A percentile compares a stretch with the other conserved stretches of the same genome.
These are phyloP conservation scores for Lathyrus oleraceus DNA, from an alignment of 306 rosid species.

Conservation along the genomic window DNA sequence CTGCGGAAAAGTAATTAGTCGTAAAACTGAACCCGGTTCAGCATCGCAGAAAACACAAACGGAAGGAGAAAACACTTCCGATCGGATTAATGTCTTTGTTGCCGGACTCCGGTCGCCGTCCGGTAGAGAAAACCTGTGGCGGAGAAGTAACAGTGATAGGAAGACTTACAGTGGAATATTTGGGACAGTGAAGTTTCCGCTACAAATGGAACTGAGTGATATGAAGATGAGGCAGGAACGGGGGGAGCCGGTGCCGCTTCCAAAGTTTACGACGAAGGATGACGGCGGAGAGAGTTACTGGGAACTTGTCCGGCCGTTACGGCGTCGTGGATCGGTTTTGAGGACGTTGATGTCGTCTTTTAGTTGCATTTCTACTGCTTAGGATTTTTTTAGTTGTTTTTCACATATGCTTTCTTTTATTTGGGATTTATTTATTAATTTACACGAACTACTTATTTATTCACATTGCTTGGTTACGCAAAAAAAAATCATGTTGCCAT, in stretches of 20 bases:
- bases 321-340: constrained; percentile 23
- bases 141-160: constrained; percentile 26
- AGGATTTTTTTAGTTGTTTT: background rate
- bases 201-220: constrained; percentile 44
- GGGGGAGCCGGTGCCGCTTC: constrained; percentile 14
- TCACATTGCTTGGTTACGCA: no score
- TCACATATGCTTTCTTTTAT: no score
- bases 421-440: no score
- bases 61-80: background rate
- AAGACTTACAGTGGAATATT: constrained; percentile 33
- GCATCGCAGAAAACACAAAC: no score
- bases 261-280: constrained; percentile 6
- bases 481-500: no score
- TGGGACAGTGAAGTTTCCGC: constrained; percentile 44
- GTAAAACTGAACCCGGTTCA: constrained; percentile 21
- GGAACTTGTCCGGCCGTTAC: constrained; percentile 40
- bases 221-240: constrained; percentile 43
- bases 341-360: constrained; percentile 28
- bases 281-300: constrained; percentile 35
- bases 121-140: background rate
- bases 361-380: constrained; percentile 34
- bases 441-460: no score
- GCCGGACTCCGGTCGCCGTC: constrained; percentile 33
- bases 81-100: background rate
- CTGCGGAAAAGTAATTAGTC: constrained; percentile 41